These are phyloP conservation scores for Theileria sp. DNA, from an alignment of 169 alveolate genomes.

Conservation along the genomic window DNA sequence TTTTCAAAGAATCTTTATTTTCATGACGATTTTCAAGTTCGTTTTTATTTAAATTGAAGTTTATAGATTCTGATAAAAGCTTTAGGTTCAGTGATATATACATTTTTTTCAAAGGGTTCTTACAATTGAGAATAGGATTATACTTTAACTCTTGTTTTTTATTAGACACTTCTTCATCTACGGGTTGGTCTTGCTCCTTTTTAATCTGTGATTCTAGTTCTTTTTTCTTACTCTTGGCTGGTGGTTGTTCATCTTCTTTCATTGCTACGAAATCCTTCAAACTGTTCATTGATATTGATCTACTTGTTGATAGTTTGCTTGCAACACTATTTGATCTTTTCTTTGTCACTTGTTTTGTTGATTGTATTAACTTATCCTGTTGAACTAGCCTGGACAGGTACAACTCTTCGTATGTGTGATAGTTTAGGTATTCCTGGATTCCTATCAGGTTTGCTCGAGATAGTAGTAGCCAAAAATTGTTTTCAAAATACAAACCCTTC, in stretches of 20 bases:
- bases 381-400: slow-evolving; percentile 31
- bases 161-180: not conserved
- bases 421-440: slow-evolving; percentile 25
- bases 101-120: slow-evolving; percentile 57
- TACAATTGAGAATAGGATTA: slow-evolving; percentile 4
- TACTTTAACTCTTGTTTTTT: not conserved
- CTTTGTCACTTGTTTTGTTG: not conserved
- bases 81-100: slow-evolving; percentile 27
- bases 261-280: not conserved
- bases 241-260: slow-evolving; percentile 15
- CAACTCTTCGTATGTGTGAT: slow-evolving; percentile 11
- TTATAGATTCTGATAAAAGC: not conserved
- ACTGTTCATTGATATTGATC: not conserved
- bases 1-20: not conserved
- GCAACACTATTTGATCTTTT: slow-evolving; percentile 10
- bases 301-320: slow-evolving; percentile 3
- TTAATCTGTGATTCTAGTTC: not conserved
- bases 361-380: slow-evolving; percentile 14
- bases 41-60: not conserved
- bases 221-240: not conserved
- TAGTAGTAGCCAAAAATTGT: slow-evolving; percentile 15
- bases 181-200: not conserved
- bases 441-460: not conserved
- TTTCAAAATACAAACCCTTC: slow-evolving; percentile 20
- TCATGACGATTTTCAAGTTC: not conserved